These are phyloP conservation scores for Penicillium brevicompactum DNA, from an alignment of 2,329 filamentous ascomycete genomes.

Conservation along the genomic window DNA sequence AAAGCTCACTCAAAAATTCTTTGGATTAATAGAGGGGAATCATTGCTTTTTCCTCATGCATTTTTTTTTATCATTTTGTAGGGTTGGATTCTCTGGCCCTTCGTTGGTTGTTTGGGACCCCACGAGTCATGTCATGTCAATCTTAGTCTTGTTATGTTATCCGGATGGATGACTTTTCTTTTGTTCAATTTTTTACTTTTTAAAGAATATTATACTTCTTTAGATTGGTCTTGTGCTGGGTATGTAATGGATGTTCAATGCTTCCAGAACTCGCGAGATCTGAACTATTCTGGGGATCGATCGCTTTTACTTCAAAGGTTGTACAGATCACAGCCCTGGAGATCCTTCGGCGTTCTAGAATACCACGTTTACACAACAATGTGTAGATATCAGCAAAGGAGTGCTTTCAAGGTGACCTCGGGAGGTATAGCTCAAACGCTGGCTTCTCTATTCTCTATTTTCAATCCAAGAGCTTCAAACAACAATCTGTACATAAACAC, in stretches of 20 bases:
- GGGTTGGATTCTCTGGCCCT: conserved; percentile 24
- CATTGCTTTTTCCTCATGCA: conserved; percentile 20
- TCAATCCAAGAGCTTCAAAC: not conserved
- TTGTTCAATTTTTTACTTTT: conserved; percentile 16
- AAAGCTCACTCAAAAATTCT: conserved; percentile 25
- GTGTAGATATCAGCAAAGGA: not conserved
- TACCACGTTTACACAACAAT: not conserved
- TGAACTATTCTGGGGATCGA: too few species aligned
- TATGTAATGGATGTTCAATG: too few species aligned
- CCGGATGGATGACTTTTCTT: conserved; percentile 19
- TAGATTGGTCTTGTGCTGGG: conserved; percentile 5
- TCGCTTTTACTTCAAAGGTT: too few species aligned
- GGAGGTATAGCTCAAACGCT: not conserved
- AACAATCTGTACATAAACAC: not conserved
- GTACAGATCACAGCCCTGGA: too few species aligned
- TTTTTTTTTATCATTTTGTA: conserved; percentile 27
- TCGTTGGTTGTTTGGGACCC: conserved; percentile 26
- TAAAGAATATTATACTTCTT: conserved; percentile 20
- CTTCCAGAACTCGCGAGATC: too few species aligned
- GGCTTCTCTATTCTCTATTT: conserved; percentile 2
- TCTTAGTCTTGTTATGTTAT: conserved; percentile 25
- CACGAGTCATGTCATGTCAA: conserved; percentile 33
- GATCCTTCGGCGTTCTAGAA: not conserved
- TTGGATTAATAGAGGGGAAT: conserved; percentile 27
- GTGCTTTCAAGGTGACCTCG: too few species aligned